These are phyloP conservation scores for Phytophthora pistaciae DNA, from an alignment of 352 stramenopile species.

Conservation along the genomic window DNA sequence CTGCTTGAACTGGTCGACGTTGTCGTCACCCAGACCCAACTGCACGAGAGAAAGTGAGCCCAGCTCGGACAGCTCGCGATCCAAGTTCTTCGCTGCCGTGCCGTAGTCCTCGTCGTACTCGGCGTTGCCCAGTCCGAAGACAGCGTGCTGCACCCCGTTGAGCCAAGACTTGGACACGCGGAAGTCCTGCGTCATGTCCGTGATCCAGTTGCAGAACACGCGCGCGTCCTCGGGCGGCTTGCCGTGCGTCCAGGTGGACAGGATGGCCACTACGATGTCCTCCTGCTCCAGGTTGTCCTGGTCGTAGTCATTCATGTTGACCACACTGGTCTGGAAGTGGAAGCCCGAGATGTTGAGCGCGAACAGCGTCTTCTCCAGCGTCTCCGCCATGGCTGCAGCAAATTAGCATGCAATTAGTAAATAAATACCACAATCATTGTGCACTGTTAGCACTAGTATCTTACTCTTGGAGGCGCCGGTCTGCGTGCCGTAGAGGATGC, in stretches of 20 bases:
- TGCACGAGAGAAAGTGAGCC: slow-evolving; percentile 71
- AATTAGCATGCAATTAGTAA: slow-evolving; percentile 1
- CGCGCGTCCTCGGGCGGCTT: slow-evolving; percentile 76
- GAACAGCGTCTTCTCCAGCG: slow-evolving; percentile 82
- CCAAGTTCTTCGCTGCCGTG: slow-evolving; percentile 80
- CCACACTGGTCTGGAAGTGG: slow-evolving; percentile 85
- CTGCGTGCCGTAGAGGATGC: slow-evolving; percentile 90
- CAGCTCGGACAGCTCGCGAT: slow-evolving; percentile 64
- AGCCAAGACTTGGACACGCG: slow-evolving; percentile 89
- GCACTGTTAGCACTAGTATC: neutral
- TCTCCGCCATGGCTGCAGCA: slow-evolving; percentile 69
- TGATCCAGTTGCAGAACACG: slow-evolving; percentile 88
- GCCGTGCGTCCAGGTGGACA: slow-evolving; percentile 90
- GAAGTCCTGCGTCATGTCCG: slow-evolving; percentile 92
- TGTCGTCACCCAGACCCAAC: slow-evolving; percentile 83
- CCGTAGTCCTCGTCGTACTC: slow-evolving; percentile 92
- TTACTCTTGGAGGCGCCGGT: slow-evolving; percentile 82
- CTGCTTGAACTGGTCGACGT: slow-evolving; percentile 83
- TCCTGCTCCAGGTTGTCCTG: slow-evolving; percentile 93
- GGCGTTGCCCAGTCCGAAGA: slow-evolving; percentile 89
- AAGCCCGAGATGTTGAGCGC: slow-evolving; percentile 82
- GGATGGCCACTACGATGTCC: slow-evolving; percentile 79
- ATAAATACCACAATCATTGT: neutral
- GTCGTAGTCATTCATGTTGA: slow-evolving; percentile 91
- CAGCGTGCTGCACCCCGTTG: slow-evolving; percentile 69